Evolutionary conservation across 2,329 filamentous ascomycete species (phyloP), one percentile per base, ranked within the genome.

Genomic region (Aspergillus viridinutans): DNA sequence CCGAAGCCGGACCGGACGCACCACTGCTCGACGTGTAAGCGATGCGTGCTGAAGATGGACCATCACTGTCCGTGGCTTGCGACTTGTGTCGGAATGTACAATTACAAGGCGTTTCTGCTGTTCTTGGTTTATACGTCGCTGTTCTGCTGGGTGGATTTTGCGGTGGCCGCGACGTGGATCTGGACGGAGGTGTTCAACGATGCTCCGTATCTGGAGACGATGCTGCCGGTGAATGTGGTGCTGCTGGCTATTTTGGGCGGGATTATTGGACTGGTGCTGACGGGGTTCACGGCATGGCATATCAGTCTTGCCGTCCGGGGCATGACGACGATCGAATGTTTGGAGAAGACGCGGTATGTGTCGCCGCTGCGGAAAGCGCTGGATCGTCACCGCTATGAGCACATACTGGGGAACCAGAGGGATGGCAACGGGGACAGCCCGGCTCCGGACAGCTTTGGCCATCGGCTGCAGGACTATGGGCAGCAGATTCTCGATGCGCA

Each of bases 21-120:
- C 74, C 94, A 99, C 79, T 99, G 94, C 81, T 96, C 91, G 10
- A 95, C 92, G 3, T 99, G 94, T 77, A 86, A 88, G 64, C 88
- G 89, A 69, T 99, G 94, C 73, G 92, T 99, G 26, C 81, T 99
- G 73, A 99, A 99, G 81, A 99, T 99, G 94, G 94, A 99, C 72
- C 94, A 99, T 74, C 94, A 99, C 78, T 99, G 94, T 73, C 94
- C 94, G 17, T 99, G 94, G 94, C 83, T 99, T 51, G 93, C 94
- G 28, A 96, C 91, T 3, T 99, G 94, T 74, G 90, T 99, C 58
- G 94, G 94, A 21, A 80, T 99, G 62, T 86, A 85, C 69, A 99
- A 99, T 76, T 95, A 97, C 81, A 99, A 99, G 77, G 83, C 92
- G 0, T 99, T 99, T 71, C 74, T 99, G 53, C 82, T 97, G 3